Evolutionary conservation across 2,329 filamentous ascomycete genomes (phyloP).

Genomic region (Pseudocercospora eumusae): DNA sequence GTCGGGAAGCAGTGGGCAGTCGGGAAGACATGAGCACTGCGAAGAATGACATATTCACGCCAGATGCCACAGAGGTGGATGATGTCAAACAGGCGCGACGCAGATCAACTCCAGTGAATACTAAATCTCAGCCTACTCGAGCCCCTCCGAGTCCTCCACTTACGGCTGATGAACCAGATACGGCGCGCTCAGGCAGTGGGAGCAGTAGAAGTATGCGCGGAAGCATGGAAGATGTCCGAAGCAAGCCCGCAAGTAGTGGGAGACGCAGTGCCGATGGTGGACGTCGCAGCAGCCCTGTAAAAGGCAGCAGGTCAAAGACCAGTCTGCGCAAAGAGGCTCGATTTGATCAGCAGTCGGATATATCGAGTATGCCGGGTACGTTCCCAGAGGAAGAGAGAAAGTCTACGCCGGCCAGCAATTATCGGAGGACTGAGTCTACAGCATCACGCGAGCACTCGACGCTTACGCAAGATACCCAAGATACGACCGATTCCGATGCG

Average conservation of each 20-base stretch:
- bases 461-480: slow-evolving; percentile 45
- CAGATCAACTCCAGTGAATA: slow-evolving; percentile 34
- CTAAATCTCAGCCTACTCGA: slow-evolving; percentile 30
- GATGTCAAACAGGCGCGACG: slow-evolving; percentile 34
- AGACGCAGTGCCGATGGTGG: slow-evolving; percentile 48
- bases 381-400: slow-evolving; percentile 42
- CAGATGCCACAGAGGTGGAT: slow-evolving; percentile 48
- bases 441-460: slow-evolving; percentile 40
- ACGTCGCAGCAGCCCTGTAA: slow-evolving; percentile 41
- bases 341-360: slow-evolving; percentile 42
- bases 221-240: slow-evolving; percentile 41
- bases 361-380: slow-evolving; percentile 44
- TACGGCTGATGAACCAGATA: slow-evolving; percentile 48
- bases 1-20: slow-evolving; percentile 77
- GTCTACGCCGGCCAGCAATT: slow-evolving; percentile 43
- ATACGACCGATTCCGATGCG: slow-evolving; percentile 49
- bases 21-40: slow-evolving; percentile 42
- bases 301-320: slow-evolving; percentile 45
- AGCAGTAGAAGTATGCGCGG: slow-evolving; percentile 49
- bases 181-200: slow-evolving; percentile 48
- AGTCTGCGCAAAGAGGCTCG: slow-evolving; percentile 46
- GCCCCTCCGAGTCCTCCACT: slow-evolving; percentile 53
- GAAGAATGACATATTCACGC: slow-evolving; percentile 40
- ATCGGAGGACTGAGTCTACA: slow-evolving; percentile 37
- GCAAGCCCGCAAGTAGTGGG: slow-evolving; percentile 41